Conservation (phyloP, 768 basidiomycete species). For the Termitomyces sp. region DNA sequence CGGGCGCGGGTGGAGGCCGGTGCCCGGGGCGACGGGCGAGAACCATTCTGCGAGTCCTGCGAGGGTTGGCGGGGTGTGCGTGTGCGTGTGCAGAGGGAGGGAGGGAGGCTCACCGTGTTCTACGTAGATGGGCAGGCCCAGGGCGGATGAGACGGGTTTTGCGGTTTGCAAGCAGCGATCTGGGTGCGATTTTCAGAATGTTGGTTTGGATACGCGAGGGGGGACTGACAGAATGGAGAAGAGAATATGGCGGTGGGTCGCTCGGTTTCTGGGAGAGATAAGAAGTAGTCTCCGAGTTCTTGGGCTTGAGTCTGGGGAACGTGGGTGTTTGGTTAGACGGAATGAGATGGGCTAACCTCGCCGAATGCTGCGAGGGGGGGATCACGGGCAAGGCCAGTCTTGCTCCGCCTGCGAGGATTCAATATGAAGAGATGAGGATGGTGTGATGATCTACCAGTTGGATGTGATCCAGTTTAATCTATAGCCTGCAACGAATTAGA, state of each 20-base stretch:
- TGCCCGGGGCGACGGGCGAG: constrained; percentile 58
- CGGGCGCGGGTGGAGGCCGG: constrained; percentile 75
- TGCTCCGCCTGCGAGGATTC: constrained; percentile 42
- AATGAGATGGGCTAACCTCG: constrained; percentile 45
- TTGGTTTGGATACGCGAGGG: neutral
- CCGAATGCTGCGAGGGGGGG: constrained; percentile 70
- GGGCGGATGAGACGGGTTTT: constrained; percentile 52
- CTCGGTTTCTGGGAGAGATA: constrained; percentile 55
- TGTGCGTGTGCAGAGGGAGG: neutral
- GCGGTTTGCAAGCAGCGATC: constrained; percentile 88
- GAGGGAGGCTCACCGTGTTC: constrained; percentile 57
- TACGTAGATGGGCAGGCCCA: constrained; percentile 65
- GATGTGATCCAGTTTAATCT: constrained; percentile 67
- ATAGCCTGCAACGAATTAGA: constrained; percentile 42
- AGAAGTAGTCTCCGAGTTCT: constrained; percentile 63
- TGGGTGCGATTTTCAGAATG: constrained; percentile 19
- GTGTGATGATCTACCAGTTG: constrained; percentile 47
- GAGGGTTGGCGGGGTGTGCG: neutral
- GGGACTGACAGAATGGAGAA: constrained; percentile 69
- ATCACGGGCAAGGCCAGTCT: constrained; percentile 65
- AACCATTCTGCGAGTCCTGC: constrained; percentile 76
- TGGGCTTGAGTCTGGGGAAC: constrained; percentile 58
- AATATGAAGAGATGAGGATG: constrained; percentile 1
- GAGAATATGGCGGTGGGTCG: constrained; percentile 78
- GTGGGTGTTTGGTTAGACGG: too few species aligned